These are phyloP conservation scores for Malus hybrid DNA, from an alignment of 331 rosid species.

Conservation along the genomic window DNA sequence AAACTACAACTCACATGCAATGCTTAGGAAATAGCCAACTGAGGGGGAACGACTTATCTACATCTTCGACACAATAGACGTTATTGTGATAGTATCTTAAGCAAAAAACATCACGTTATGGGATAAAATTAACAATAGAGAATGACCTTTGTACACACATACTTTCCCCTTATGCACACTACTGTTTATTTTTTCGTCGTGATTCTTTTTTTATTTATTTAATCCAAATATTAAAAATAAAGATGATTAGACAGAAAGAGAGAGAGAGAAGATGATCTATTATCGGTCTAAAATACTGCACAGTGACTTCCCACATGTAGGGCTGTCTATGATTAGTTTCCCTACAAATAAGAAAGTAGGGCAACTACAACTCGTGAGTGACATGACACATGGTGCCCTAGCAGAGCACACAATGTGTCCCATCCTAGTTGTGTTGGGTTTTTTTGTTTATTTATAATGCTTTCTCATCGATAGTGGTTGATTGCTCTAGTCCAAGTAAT, in stretches of 20 bases:
- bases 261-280: no score
- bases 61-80: neutral
- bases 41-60: neutral
- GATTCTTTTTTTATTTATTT: no score
- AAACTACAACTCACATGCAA: conserved; percentile 18
- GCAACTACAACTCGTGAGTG: neutral
- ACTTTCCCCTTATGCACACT: neutral
- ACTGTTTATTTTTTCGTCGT: fast-evolving
- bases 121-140: no score
- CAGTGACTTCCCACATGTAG: neutral
- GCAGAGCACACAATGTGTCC: neutral
- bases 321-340: neutral
- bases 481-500: conserved; percentile 14
- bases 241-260: no score
- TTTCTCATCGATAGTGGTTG: conserved; percentile 1
- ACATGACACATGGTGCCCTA: conserved; percentile 5
- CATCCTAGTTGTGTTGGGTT: neutral
- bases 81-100: no score
- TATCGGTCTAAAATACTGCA: neutral
- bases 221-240: no score
- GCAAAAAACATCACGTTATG: neutral
- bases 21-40: neutral
- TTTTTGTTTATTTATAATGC: neutral
- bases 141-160: fast-evolving
- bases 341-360: neutral